Base-by-base conservation (phyloP, 495 filamentous ascomycete genomes). In the Immersiella caudata region DNA sequence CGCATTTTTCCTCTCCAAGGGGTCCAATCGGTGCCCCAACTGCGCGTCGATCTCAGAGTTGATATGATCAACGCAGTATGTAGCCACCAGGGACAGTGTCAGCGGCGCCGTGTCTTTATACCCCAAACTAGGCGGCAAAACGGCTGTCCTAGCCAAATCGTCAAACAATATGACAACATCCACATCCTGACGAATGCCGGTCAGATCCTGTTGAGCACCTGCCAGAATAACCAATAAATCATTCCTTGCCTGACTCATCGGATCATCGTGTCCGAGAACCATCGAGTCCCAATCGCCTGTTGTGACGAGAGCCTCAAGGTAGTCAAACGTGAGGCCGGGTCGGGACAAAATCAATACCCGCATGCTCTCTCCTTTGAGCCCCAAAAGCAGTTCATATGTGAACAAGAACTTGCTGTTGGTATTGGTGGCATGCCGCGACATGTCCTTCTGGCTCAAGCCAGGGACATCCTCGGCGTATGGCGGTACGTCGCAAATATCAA, bases 361-460 rank as follows among this genome's bases (percentile, higher is more conserved):
- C 49, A 67, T 69, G 27, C 79, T 69, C 55, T 75, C 68, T 27
- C 74, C 73, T n/a, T 67, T 65, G 16, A 82, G 25, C 5, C 51
- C 49, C 9, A 70, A 60, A 11, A 84, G 68, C 11, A 83, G 70
- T 66, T 83, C 82, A n/a, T 75, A 75, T 8, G 82, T 65, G 21
- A 83, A 84, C 0, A 74, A 75, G 57, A 81, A 82, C 51, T 84
- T 84, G 64, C 74, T 71, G 71, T 83, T 83, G 1, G 80, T 78
- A 20, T 70, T 69, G 29, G 75, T 73, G 5, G 77, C 73, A 29
- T 83, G 77, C 60, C 76, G 81, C 60, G 71, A 72, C 65, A 76
- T 71, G 18, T 77, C 73, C 14, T 62, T 60, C 0, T 70, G 58
- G 8, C 67, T 61, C 71, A 84, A 67, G 1, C 62, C 60, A 18